Conservation (phyloP, 2,329 filamentous ascomycete species). For the Fonsecaea monophora region DNA sequence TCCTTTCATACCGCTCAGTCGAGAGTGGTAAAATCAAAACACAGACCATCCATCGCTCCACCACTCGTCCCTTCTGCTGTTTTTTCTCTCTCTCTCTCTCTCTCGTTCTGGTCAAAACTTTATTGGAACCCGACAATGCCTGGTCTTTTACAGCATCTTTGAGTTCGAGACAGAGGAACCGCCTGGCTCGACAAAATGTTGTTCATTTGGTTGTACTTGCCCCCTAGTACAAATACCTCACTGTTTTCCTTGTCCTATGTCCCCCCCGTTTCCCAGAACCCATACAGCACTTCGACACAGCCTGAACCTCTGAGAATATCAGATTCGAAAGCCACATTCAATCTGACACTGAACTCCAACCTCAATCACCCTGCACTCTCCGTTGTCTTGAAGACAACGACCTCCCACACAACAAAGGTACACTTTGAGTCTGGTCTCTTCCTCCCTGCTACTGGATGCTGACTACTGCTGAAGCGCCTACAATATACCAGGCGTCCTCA, state of each 20-base stretch:
- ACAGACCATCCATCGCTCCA: neutral
- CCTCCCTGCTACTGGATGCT: neutral
- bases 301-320: neutral
- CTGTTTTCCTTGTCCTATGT: neutral
- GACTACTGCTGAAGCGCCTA: neutral
- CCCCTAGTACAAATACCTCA: neutral
- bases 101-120: neutral
- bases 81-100: neutral
- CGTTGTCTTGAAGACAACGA: constrained; percentile 4
- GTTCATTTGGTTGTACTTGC: neutral
- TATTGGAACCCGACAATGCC: neutral
- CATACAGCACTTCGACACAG: constrained; percentile 10
- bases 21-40: neutral
- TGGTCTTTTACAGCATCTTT: neutral
- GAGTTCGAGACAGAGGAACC: neutral
- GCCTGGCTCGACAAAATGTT: neutral
- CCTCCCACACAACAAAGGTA: constrained; percentile 6
- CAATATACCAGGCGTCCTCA: neutral
- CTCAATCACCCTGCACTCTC: neutral
- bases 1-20: neutral
- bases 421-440: neutral
- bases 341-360: neutral
- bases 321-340: constrained; percentile 10
- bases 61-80: neutral
- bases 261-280: neutral